These are phyloP conservation scores for Fraxinus ornus DNA, from an alignment of 305 asterid genomes.

Conservation along the genomic window DNA sequence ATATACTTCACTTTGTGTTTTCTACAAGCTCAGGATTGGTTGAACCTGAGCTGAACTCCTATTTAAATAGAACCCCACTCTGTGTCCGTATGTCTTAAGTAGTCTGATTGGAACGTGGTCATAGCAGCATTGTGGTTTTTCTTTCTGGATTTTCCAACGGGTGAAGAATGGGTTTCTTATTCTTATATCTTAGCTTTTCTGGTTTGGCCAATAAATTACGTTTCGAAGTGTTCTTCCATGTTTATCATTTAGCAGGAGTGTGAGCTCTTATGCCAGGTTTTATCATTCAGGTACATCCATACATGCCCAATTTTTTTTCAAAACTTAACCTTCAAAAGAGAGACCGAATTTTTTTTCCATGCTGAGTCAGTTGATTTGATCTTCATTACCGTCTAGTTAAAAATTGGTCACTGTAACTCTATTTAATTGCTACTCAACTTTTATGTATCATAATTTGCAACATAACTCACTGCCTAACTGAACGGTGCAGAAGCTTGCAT, in stretches of 20 bases:
- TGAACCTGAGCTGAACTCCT: not conserved
- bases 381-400: not conserved
- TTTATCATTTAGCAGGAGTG: not conserved
- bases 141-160: not conserved
- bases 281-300: not conserved
- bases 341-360: not conserved
- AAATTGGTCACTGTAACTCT: not conserved
- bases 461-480: not conserved
- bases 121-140: not conserved
- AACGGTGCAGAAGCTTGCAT: not conserved
- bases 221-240: not conserved
- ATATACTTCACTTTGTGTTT: not conserved
- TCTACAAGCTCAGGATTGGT: not conserved
- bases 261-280: constrained; percentile 1
- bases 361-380: not conserved
- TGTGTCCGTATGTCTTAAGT: not conserved
- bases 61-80: not conserved
- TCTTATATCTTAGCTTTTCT: not conserved
- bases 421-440: not conserved
- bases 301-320: not conserved
- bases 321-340: not conserved
- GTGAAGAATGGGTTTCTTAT: not conserved
- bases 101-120: not conserved
- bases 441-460: not conserved
- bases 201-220: not conserved